Base-by-base conservation (phyloP, 805 yeast species). In the Candida boleticola region DNA sequence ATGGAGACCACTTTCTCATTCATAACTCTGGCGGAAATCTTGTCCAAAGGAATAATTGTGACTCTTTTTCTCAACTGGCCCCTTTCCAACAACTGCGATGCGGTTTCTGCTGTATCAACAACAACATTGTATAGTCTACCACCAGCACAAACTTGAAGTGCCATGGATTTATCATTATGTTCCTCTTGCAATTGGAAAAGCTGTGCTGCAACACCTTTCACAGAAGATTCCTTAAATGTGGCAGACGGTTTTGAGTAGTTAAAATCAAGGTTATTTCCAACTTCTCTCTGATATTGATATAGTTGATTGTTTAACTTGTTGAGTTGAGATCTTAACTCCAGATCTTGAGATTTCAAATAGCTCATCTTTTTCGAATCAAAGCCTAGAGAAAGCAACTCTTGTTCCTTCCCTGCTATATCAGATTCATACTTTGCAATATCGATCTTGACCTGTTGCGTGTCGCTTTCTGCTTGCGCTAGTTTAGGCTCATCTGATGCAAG, bases 71-170 rank as follows among this genome's bases (percentile, higher is more conserved):
- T 77, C 39, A 92, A 70, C 45, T 79, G 80, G 5, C 97, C 97
- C 22, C 70, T 73, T 51, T 89, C 93, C 31, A 93, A 71, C 7
- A 93, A 63, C 42, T 82, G 84, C 0, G 95, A 75, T n/a, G 95
- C 98, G 3, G 88, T 83, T 16, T 70, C 79, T 44, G 92, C 95
- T 47, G 79, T 83, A 53, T 89, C 97, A 23, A 95, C 98, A 39
- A 93, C 89, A 27, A 95, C 86, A 54, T 90, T 89, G 60, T 80
- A 95, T 23, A 95, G 63, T 51, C 90, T 73, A 4, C 92, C 95
- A 37, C 99, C 99, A 2, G 97, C 99, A 58, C 95, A 84, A 2
- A 88, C 84, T 62, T 93, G 97, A 27, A 93, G 68, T 1, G 99
- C 99, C 20, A 83, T 72, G 0, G 95, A 83, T 41, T 82, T 80